Percentiles rank a stretch among this genome's conserved stretches.
phyloP scores from a whole-genome alignment of 2,329 filamentous ascomycete species.

The Ramularia endophylla region DNA sequence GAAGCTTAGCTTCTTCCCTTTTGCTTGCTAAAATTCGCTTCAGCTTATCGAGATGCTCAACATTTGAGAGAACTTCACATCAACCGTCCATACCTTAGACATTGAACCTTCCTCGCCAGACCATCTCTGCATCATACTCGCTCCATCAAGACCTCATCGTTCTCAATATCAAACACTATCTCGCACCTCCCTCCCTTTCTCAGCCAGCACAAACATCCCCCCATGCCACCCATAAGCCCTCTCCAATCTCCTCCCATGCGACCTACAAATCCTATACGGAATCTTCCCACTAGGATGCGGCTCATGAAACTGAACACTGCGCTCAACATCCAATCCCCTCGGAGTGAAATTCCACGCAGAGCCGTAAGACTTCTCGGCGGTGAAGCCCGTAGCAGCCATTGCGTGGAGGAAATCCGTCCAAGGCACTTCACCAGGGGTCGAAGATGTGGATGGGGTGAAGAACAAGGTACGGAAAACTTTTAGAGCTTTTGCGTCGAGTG shows the following conservation, averaged over 20 bases:
- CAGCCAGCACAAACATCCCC: slow-evolving; percentile 37
- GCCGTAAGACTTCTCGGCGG: slow-evolving; percentile 50
- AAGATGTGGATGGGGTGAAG: slow-evolving; percentile 27
- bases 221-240: slow-evolving; percentile 48
- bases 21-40: too few species aligned
- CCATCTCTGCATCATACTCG: too few species aligned
- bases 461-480: slow-evolving; percentile 42
- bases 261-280: slow-evolving; percentile 40
- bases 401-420: slow-evolving; percentile 46
- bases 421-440: slow-evolving; percentile 42
- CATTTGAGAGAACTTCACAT: too few species aligned
- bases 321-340: slow-evolving; percentile 34
- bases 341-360: slow-evolving; percentile 54
- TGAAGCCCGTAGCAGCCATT: slow-evolving; percentile 49
- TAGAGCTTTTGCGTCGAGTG: slow-evolving; percentile 33
- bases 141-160: too few species aligned
- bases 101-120: too few species aligned
- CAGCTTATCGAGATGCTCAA: too few species aligned
- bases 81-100: too few species aligned
- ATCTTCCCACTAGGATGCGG: slow-evolving; percentile 51
- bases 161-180: too few species aligned
- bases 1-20: too few species aligned
- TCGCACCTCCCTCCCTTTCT: too few species aligned
- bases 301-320: slow-evolving; percentile 54
- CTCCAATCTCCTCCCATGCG: slow-evolving; percentile 43